A percentile compares a stretch with the other conserved stretches of the same genome.
Evolutionary conservation across 1,139 yeast species (phyloP).

Genomic region (Saccharomycopsis phalli): DNA sequence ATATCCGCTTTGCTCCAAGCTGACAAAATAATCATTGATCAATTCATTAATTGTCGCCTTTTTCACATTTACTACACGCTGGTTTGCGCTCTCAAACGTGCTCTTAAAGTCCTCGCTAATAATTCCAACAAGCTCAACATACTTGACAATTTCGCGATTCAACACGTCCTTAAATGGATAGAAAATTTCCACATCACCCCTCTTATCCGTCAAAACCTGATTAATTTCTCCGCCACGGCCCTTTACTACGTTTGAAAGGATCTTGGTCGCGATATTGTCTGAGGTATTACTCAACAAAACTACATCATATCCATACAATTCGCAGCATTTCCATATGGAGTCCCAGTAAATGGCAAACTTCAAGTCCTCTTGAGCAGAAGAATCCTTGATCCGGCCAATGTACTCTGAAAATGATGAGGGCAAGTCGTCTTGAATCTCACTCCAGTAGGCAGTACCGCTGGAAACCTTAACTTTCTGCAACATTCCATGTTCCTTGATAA

Average conservation of each 20-base stretch:
- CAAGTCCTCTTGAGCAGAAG: conserved; percentile 59
- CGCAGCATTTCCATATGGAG: conserved; percentile 42
- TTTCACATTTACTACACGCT: conserved; percentile 32
- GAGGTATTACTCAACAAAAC: conserved; percentile 70
- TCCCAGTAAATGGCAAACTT: conserved; percentile 40
- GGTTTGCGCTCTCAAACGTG: conserved; percentile 8
- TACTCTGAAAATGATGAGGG: conserved; percentile 20
- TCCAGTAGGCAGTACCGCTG: conserved; percentile 3
- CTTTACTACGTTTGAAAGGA: conserved; percentile 73
- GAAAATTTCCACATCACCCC: conserved; percentile 29
- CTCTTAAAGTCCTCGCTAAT: conserved; percentile 1
- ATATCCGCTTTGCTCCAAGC: conserved; percentile 67
- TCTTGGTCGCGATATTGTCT: conserved; percentile 76
- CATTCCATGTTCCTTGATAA: conserved; percentile 25
- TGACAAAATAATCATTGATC: conserved; percentile 61
- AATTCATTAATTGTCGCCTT: conserved; percentile 76
- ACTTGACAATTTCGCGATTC: conserved; percentile 54
- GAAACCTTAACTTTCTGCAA: conserved; percentile 19
- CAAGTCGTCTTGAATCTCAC: conserved; percentile 14
- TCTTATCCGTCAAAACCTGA: conserved; percentile 27
- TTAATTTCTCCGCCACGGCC: conserved; percentile 78
- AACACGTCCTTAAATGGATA: conserved; percentile 75
- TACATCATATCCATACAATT: conserved; percentile 39
- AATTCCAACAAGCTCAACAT: conserved; percentile 26
- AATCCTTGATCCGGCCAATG: conserved; percentile 34